Evolutionary conservation across 148 eudicot genomes (phyloP).

Genomic region (Arbutus unedo): DNA sequence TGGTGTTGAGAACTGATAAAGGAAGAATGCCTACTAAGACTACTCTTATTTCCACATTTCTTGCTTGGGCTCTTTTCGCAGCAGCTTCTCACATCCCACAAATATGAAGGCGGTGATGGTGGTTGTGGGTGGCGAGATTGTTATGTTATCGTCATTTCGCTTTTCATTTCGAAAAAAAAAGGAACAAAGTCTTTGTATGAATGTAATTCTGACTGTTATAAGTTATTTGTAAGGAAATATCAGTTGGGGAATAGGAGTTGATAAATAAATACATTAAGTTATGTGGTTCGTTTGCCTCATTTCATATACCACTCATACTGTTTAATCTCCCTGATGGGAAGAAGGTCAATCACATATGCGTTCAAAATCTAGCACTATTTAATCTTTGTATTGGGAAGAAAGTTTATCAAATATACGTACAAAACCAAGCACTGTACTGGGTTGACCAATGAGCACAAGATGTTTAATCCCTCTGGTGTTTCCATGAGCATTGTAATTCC

Average conservation of each 20-base stretch:
- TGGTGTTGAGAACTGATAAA: constrained; percentile 51
- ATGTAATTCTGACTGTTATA: no score
- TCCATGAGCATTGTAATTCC: neutral
- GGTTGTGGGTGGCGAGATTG: no score
- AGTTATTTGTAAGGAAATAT: no score
- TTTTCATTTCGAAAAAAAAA: neutral
- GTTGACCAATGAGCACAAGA: neutral
- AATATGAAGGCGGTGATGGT: neutral
- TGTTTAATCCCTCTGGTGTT: neutral
- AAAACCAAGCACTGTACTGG: neutral
- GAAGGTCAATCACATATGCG: neutral
- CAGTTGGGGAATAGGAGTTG: no score
- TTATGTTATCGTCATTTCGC: neutral
- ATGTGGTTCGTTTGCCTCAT: neutral
- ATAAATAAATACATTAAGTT: no score
- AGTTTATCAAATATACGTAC: neutral
- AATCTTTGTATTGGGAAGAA: neutral
- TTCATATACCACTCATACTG: neutral
- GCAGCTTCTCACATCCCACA: neutral
- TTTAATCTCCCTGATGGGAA: neutral
- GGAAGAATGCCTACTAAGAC: constrained; percentile 58
- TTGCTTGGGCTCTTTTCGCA: constrained; percentile 31
- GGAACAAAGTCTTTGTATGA: no score
- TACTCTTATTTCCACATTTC: constrained; percentile 30
- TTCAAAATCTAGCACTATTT: neutral